phyloP scores from a whole-genome alignment of 2,329 filamentous ascomycete genomes.

The Bipolaris oryzae region DNA sequence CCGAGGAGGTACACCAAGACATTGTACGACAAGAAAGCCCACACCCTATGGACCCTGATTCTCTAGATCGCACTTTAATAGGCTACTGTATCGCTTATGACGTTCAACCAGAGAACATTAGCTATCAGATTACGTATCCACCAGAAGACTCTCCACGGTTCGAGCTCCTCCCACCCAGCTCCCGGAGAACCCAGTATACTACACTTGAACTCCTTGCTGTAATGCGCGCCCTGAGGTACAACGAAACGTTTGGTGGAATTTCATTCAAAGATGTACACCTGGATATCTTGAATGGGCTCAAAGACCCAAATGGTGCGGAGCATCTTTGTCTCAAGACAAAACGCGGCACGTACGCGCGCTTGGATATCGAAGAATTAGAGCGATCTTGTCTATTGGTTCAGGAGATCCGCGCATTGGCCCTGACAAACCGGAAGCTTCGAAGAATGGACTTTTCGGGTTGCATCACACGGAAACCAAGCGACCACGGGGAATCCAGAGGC shows the following conservation, averaged over 20 bases:
- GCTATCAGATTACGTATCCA: constrained; percentile 48
- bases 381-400: constrained; percentile 67
- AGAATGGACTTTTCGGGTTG: constrained; percentile 70
- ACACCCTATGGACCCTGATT: constrained; percentile 64
- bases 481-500: constrained; percentile 48
- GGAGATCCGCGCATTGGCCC: constrained; percentile 69
- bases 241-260: constrained; percentile 70
- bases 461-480: constrained; percentile 60
- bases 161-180: constrained; percentile 63
- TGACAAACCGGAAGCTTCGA: constrained; percentile 68
- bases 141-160: constrained; percentile 71
- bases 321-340: constrained; percentile 66
- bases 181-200: constrained; percentile 61
- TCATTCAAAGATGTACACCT: constrained; percentile 70
- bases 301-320: constrained; percentile 66
- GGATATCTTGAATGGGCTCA: constrained; percentile 67
- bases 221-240: constrained; percentile 72
- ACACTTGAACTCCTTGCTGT: constrained; percentile 70
- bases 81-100: constrained; percentile 74
- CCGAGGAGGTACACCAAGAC: constrained; percentile 52
- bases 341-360: constrained; percentile 60
- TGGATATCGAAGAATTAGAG: constrained; percentile 60
- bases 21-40: constrained; percentile 45
- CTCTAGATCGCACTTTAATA: constrained; percentile 69
- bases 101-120: constrained; percentile 69